Evolutionary conservation across 345 rosid species (phyloP).

Genomic region (Eucalyptus tenuipes): DNA sequence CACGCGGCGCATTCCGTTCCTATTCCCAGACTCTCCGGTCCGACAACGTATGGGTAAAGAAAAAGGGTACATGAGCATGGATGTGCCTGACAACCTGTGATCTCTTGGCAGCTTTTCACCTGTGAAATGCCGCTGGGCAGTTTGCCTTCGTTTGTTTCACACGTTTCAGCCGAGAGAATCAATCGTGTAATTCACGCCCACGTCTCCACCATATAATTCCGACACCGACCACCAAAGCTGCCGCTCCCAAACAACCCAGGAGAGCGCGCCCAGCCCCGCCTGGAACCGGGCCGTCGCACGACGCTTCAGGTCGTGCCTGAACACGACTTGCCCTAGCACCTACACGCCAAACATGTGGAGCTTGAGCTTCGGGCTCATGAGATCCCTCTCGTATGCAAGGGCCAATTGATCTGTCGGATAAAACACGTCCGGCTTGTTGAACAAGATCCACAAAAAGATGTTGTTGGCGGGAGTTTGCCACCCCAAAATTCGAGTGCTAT

Average conservation of each 20-base stretch:
- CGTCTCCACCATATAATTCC: conserved; percentile 36
- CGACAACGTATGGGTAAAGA: neutral
- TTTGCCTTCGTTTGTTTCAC: neutral
- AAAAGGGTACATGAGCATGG: neutral
- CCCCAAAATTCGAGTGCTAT: conserved; percentile 60
- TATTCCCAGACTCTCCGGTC: neutral
- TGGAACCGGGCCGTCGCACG: neutral
- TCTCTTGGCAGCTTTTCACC: neutral
- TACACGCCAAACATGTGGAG: conserved; percentile 76
- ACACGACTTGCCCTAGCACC: conserved; percentile 56
- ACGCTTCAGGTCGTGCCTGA: conserved; percentile 52
- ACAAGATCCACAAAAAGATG: conserved; percentile 70
- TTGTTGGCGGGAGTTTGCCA: conserved; percentile 49
- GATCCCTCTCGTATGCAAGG: conserved; percentile 67
- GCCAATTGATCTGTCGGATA: conserved; percentile 80
- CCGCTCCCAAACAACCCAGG: conserved; percentile 8
- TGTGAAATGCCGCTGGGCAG: neutral
- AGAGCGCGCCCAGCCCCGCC: neutral
- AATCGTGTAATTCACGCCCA: conserved; percentile 23
- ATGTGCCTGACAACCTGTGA: neutral
- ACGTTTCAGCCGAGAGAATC: neutral
- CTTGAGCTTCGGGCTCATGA: conserved; percentile 38
- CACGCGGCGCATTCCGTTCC: neutral
- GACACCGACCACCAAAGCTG: conserved; percentile 35
- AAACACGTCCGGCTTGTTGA: conserved; percentile 75